phyloP scores from a whole-genome alignment of 768 basidiomycete genomes.

The Fibroporia radiculosa region DNA sequence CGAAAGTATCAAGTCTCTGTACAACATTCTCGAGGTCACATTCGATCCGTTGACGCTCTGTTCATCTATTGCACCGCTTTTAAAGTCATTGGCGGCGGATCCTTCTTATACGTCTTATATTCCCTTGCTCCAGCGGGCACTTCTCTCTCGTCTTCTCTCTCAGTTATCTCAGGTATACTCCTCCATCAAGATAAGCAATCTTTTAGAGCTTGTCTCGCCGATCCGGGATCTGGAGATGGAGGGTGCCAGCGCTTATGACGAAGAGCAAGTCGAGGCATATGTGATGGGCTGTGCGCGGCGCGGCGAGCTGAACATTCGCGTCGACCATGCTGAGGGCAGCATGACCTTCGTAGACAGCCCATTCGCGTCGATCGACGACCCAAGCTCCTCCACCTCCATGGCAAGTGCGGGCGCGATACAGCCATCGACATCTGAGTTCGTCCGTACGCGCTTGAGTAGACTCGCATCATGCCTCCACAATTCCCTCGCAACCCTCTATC shows the following conservation, averaged over 20 bases:
- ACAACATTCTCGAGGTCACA: conserved; percentile 84
- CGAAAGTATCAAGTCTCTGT: conserved; percentile 63
- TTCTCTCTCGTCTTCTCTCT: conserved; percentile 83
- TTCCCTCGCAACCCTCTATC: conserved; percentile 53
- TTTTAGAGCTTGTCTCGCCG: conserved; percentile 75
- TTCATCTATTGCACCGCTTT: conserved; percentile 67
- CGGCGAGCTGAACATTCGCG: conserved; percentile 77
- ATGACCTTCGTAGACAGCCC: conserved; percentile 81
- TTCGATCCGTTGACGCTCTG: conserved; percentile 91
- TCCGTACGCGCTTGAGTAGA: conserved; percentile 69
- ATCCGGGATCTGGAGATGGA: conserved; percentile 47
- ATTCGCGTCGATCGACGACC: conserved; percentile 39
- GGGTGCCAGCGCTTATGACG: conserved; percentile 44
- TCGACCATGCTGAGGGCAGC: conserved; percentile 83
- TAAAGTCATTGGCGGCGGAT: conserved; percentile 44
- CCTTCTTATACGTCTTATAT: conserved; percentile 74
- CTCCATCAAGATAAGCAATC: conserved; percentile 69
- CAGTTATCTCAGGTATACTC: conserved; percentile 93
- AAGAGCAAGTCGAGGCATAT: conserved; percentile 83
- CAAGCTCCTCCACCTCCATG: conserved; percentile 25
- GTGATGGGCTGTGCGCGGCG: conserved; percentile 87
- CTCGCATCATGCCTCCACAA: conserved; percentile 70
- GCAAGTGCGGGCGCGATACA: conserved; percentile 45
- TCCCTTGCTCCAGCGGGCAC: conserved; percentile 82
- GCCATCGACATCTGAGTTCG: conserved; percentile 61